Evolutionary conservation across 2,329 filamentous ascomycete genomes (phyloP).

Genomic region (Epichloe aotearoae): DNA sequence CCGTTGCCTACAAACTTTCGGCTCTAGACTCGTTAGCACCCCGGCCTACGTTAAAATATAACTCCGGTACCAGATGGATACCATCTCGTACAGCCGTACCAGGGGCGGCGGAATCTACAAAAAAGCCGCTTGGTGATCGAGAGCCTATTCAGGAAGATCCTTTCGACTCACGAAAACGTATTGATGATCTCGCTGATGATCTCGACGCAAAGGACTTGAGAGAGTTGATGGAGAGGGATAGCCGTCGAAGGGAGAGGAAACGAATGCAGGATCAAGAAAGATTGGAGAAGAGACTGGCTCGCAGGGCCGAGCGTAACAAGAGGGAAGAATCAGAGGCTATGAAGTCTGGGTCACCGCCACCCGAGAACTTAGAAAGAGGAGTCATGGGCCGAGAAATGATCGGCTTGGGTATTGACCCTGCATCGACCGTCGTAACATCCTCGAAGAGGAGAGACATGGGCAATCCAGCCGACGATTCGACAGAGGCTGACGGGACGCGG

Average conservation of each 20-base stretch:
- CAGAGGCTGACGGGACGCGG: constrained; percentile 10
- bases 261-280: constrained; percentile 53
- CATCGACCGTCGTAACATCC: constrained; percentile 42
- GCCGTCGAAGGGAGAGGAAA: constrained; percentile 65
- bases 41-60: constrained; percentile 68
- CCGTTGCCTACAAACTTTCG: constrained; percentile 63
- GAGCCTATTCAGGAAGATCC: constrained; percentile 47
- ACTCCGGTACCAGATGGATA: constrained; percentile 48
- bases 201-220: constrained; percentile 73
- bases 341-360: constrained; percentile 35
- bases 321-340: constrained; percentile 43
- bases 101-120: constrained; percentile 34
- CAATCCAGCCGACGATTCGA: constrained; percentile 11
- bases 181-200: constrained; percentile 67
- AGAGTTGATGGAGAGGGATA: constrained; percentile 82
- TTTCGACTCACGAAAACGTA: constrained; percentile 45
- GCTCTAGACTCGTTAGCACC: constrained; percentile 71
- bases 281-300: constrained; percentile 49
- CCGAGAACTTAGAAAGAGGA: constrained; percentile 45
- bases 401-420: constrained; percentile 42
- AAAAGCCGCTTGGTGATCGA: constrained; percentile 36
- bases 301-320: constrained; percentile 53
- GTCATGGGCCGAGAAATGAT: constrained; percentile 45
- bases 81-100: constrained; percentile 31
- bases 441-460: constrained; percentile 30